A percentile compares a stretch with the other conserved stretches of the same genome.
phyloP scores from a whole-genome alignment of 1,139 yeast species.

The Taphrina betulina region DNA sequence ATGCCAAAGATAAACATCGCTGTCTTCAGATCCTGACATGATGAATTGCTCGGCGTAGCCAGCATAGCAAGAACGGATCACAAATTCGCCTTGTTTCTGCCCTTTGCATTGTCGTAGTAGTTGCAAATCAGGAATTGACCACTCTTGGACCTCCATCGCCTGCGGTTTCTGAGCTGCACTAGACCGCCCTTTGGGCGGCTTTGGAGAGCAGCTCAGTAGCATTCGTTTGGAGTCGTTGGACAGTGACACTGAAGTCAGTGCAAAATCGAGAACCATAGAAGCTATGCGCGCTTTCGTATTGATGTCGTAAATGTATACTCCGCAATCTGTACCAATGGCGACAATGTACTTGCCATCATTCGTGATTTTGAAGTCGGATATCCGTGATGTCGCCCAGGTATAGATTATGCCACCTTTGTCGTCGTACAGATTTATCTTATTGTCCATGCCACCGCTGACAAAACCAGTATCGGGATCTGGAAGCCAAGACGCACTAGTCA shows the following conservation, averaged over 20 bases:
- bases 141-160: constrained; percentile 74
- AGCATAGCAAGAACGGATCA: constrained; percentile 79
- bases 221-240: constrained; percentile 47
- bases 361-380: constrained; percentile 69
- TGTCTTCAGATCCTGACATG: constrained; percentile 68
- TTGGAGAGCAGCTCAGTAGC: constrained; percentile 24
- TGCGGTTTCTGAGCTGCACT: constrained; percentile 64
- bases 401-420: constrained; percentile 48
- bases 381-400: constrained; percentile 52
- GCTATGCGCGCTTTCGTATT: constrained; percentile 43
- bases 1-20: constrained; percentile 70
- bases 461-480: constrained; percentile 58
- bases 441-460: constrained; percentile 76
- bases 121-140: constrained; percentile 59
- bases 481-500: constrained; percentile 75
- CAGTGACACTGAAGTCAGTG: constrained; percentile 53
- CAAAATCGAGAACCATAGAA: constrained; percentile 47
- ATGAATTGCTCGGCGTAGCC: constrained; percentile 65
- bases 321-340: constrained; percentile 62
- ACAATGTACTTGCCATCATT: constrained; percentile 63
- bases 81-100: constrained; percentile 65
- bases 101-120: constrained; percentile 67
- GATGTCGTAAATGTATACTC: constrained; percentile 53
- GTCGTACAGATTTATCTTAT: constrained; percentile 63
- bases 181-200: constrained; percentile 40